Conservation (phyloP, 805 yeast genomes). For the Vanderwaltozyma verrucispora region DNA sequence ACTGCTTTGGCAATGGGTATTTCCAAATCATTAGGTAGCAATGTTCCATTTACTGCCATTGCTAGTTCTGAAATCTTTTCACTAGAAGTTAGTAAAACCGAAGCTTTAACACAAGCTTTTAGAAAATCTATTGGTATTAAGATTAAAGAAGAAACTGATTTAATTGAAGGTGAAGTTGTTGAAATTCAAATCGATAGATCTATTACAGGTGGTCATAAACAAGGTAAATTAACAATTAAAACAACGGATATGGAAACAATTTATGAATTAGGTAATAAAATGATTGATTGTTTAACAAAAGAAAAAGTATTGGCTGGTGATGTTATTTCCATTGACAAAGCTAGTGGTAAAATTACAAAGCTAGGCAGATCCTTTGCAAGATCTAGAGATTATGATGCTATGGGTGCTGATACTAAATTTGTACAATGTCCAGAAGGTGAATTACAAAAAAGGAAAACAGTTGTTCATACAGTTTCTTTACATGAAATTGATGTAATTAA, state of each 20-base stretch:
- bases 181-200: conserved; percentile 92
- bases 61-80: conserved; percentile 93
- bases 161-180: conserved; percentile 97
- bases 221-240: conserved; percentile 93
- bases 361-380: conserved; percentile 94
- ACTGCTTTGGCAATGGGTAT: conserved; percentile 97
- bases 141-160: conserved; percentile 93
- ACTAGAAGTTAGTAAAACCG: conserved; percentile 88
- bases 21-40: conserved; percentile 54
- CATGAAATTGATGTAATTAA: conserved; percentile 98
- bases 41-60: conserved; percentile 89
- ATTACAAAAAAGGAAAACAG: conserved; percentile 88
- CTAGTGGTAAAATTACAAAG: conserved; percentile 87
- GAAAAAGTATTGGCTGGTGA: conserved; percentile 97
- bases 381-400: conserved; percentile 96
- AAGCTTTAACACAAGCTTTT: conserved; percentile 92
- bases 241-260: conserved; percentile 98
- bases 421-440: conserved; percentile 99
- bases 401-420: conserved; percentile 96
- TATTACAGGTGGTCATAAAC: conserved; percentile 95
- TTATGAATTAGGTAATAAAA: conserved; percentile 86
- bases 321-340: conserved; percentile 89
- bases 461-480: conserved; percentile 93
- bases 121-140: conserved; percentile 91
- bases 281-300: conserved; percentile 88